Percentiles rank a stretch among this genome's conserved stretches.
These are phyloP conservation scores for Lepidium sativum DNA, from an alignment of 345 rosid species.

Conservation along the genomic window DNA sequence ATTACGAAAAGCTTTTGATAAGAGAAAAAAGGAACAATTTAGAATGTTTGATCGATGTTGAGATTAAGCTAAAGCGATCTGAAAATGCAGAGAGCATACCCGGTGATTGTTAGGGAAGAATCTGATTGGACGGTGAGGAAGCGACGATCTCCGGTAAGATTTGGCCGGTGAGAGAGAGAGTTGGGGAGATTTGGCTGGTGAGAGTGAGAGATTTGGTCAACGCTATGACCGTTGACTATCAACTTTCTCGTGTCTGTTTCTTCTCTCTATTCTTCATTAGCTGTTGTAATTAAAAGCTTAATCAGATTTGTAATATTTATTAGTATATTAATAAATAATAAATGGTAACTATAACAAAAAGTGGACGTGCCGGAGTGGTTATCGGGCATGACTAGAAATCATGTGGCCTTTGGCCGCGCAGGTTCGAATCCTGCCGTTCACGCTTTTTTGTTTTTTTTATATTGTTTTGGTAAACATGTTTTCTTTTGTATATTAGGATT, in stretches of 20 bases:
- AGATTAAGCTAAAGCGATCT: neutral
- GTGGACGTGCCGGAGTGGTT: slow-evolving; percentile 42
- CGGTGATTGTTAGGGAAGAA: neutral
- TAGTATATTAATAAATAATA: too few relatives aligned
- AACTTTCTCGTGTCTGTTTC: slow-evolving; percentile 5
- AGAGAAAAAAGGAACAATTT: neutral
- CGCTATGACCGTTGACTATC: slow-evolving; percentile 23
- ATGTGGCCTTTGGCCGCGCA: slow-evolving; percentile 94
- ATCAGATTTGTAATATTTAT: too few relatives aligned
- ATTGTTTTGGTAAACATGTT: too few relatives aligned
- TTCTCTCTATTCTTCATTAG: neutral
- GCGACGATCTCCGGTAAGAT: slow-evolving; percentile 19
- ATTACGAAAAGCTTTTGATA: neutral
- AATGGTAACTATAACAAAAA: too few relatives aligned
- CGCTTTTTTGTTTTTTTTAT: too few relatives aligned
- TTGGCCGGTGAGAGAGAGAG: neutral
- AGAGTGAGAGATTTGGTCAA: slow-evolving; percentile 26
- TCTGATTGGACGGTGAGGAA: slow-evolving; percentile 12
- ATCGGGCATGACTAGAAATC: slow-evolving; percentile 97
- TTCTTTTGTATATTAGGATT: too few relatives aligned
- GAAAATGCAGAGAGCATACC: slow-evolving; percentile 13
- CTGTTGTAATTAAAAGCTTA: too few relatives aligned
- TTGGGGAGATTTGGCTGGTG: slow-evolving; percentile 17
- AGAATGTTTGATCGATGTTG: slow-evolving; percentile 8
- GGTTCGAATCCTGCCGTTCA: slow-evolving; percentile 75